Percentiles rank a stretch among this genome's conserved stretches.
Conservation (phyloP, 2,329 filamentous ascomycete genomes). For the Beauveria medogensis region DNA sequence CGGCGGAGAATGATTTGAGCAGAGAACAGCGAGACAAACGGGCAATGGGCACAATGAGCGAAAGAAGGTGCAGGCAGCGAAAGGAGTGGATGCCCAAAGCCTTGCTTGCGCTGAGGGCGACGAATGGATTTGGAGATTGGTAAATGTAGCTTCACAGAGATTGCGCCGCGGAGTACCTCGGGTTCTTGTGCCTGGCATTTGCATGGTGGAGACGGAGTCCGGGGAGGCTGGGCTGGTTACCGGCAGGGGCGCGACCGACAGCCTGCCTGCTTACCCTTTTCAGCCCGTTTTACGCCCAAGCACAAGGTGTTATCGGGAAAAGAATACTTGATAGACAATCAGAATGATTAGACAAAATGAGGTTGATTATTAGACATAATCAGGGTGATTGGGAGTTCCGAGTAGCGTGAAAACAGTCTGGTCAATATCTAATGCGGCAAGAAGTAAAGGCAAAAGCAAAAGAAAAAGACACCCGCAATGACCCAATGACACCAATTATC, state of each 20-base stretch:
- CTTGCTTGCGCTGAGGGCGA: background rate
- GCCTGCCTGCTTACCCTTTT: background rate
- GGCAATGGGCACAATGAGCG: background rate
- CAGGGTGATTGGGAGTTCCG: background rate
- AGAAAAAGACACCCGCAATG: background rate
- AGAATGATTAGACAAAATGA: no score
- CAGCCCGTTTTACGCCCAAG: background rate
- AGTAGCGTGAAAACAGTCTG: background rate
- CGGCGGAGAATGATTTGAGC: background rate
- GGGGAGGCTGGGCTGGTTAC: background rate
- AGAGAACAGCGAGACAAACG: background rate
- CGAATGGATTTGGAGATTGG: background rate
- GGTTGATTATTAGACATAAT: background rate
- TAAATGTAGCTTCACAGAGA: background rate
- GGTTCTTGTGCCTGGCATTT: conserved; percentile 1
- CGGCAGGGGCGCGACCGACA: background rate
- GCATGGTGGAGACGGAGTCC: background rate
- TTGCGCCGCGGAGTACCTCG: conserved; percentile 1
- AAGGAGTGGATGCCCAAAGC: conserved; percentile 9
- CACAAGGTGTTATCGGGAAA: no score
- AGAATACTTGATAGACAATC: no score
- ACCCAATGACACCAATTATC: background rate
- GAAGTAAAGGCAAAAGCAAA: no score
- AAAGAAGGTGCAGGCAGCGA: background rate
- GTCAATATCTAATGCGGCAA: conserved; percentile 1